Percentiles rank a stretch among this genome's conserved stretches.
Conservation (phyloP, 1,139 yeast species). For the Lodderomyces orthopsilosis region DNA sequence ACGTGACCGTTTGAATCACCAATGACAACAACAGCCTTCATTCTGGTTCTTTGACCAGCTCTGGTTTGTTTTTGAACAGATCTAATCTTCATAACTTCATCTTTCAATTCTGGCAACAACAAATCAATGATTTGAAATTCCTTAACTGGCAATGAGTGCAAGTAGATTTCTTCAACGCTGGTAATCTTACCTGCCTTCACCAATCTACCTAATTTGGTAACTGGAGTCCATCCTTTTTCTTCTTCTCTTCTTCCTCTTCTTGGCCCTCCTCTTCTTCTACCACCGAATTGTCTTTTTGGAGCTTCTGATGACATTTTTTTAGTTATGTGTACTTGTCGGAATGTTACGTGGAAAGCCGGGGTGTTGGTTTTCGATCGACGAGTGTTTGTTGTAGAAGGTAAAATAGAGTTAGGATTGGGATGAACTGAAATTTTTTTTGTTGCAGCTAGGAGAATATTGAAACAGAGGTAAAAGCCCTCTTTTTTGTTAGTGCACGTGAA, state of each 20-base stretch:
- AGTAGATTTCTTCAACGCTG: constrained; percentile 96
- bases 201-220: constrained; percentile 99
- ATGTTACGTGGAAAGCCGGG: constrained; percentile 92
- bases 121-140: constrained; percentile 98
- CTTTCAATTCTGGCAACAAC: constrained; percentile 93
- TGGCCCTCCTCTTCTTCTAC: constrained; percentile 59
- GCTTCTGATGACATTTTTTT: constrained; percentile 63
- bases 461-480: not conserved
- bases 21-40: constrained; percentile 99
- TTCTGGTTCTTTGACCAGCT: constrained; percentile 99
- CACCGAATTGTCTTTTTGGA: constrained; percentile 59
- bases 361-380: constrained; percentile 88
- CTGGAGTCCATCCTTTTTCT: constrained; percentile 99
- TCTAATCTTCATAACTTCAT: constrained; percentile 99
- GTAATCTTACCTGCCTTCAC: constrained; percentile 98
- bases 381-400: constrained; percentile 1
- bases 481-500: not conserved
- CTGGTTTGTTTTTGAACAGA: constrained; percentile 99
- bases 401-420: not conserved
- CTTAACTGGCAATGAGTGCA: constrained; percentile 99
- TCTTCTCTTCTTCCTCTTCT: constrained; percentile 74
- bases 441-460: not conserved
- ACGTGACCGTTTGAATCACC: constrained; percentile 99
- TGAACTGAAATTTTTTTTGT: constrained; percentile 1
- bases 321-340: constrained; percentile 52